Evolutionary conservation across 1,284 basidiomycete genomes (phyloP).

Genomic region (Caloboletus firmus): DNA sequence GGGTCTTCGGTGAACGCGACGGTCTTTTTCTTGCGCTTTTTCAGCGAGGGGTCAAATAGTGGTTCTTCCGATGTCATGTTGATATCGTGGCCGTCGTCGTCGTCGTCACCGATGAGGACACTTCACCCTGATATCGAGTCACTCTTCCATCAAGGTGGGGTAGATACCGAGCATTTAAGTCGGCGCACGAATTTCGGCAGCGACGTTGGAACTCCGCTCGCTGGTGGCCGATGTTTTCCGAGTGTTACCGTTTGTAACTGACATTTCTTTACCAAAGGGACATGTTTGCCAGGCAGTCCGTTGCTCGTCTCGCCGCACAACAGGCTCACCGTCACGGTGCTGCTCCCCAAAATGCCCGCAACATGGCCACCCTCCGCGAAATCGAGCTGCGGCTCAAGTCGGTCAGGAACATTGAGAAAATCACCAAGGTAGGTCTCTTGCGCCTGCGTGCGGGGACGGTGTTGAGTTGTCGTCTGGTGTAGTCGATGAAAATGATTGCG

Average conservation of each 20-base stretch:
- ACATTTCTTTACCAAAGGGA: slow-evolving; percentile 9
- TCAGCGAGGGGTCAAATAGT: slow-evolving; percentile 78
- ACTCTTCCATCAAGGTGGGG: neutral
- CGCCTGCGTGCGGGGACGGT: neutral
- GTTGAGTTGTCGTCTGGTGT: slow-evolving; percentile 9
- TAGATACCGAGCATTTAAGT: slow-evolving; percentile 29
- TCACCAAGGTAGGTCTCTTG: slow-evolving; percentile 79
- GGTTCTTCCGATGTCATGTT: slow-evolving; percentile 67
- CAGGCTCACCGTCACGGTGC: slow-evolving; percentile 55
- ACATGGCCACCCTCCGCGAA: slow-evolving; percentile 97
- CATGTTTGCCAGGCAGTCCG: slow-evolving; percentile 69
- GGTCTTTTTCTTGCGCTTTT: slow-evolving; percentile 84
- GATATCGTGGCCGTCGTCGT: slow-evolving; percentile 19
- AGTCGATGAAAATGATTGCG: slow-evolving; percentile 99
- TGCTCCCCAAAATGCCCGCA: slow-evolving; percentile 67
- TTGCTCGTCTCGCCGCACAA: slow-evolving; percentile 60
- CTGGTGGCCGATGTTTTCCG: slow-evolving; percentile 43
- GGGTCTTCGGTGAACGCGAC: slow-evolving; percentile 83
- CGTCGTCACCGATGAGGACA: slow-evolving; percentile 18
- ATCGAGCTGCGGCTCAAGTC: slow-evolving; percentile 97
- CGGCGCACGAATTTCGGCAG: slow-evolving; percentile 27
- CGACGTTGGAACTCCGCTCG: slow-evolving; percentile 22
- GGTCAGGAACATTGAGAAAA: slow-evolving; percentile 98
- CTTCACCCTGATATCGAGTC: slow-evolving; percentile 17
- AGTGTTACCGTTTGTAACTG: slow-evolving; percentile 17